Percentiles rank a stretch among this genome's conserved stretches.
These are phyloP conservation scores for Aspergillus homomorphus DNA, from an alignment of 495 filamentous ascomycete species.

Conservation along the genomic window DNA sequence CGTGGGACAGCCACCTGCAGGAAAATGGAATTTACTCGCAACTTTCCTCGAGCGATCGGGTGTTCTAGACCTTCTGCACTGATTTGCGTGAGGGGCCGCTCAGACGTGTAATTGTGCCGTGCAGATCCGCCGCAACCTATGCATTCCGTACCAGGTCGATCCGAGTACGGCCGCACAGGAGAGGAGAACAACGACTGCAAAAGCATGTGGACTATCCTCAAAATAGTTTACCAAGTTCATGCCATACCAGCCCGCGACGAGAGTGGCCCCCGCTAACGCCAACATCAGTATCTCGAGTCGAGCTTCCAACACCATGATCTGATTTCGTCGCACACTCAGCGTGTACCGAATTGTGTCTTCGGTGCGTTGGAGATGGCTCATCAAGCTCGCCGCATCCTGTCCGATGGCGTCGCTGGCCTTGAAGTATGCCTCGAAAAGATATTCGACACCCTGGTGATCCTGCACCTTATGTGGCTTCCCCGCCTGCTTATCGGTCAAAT, in stretches of 20 bases:
- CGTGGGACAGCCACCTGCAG: too few relatives aligned
- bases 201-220: constrained; percentile 28
- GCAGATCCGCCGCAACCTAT: constrained; percentile 22
- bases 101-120: background rate
- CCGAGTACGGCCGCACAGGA: constrained; percentile 9
- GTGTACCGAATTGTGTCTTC: constrained; percentile 26
- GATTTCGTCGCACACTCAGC: constrained; percentile 33
- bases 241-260: constrained; percentile 32
- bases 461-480: constrained; percentile 25
- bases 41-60: too few relatives aligned
- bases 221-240: constrained; percentile 36
- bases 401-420: constrained; percentile 31
- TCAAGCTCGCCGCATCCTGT: constrained; percentile 22
- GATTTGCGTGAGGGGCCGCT: too few relatives aligned
- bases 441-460: constrained; percentile 37
- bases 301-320: constrained; percentile 36
- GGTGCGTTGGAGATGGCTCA: constrained; percentile 26
- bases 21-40: too few relatives aligned
- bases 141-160: constrained; percentile 24
- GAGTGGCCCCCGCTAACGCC: constrained; percentile 28
- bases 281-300: constrained; percentile 34
- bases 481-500: constrained; percentile 37
- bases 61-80: too few relatives aligned
- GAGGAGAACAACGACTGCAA: constrained; percentile 17
- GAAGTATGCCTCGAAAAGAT: constrained; percentile 34